A percentile compares a stretch with the other conserved stretches of the same genome.
Evolutionary conservation across 2,329 filamentous ascomycete genomes (phyloP).

Genomic region (Trichoderma sp.): DNA sequence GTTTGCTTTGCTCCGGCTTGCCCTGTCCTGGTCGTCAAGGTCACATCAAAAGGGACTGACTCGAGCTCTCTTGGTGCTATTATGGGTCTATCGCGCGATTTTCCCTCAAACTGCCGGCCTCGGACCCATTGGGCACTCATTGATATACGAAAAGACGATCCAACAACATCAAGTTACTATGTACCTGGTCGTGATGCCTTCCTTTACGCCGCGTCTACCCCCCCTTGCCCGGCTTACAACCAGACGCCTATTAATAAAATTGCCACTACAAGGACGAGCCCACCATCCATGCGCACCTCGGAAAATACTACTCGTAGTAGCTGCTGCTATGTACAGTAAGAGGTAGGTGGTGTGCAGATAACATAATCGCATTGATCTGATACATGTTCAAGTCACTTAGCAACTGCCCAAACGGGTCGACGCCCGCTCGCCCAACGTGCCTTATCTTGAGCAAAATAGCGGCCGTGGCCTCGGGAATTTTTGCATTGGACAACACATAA

Average conservation of each 20-base stretch:
- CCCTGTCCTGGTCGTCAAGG: not conserved
- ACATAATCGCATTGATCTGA: slow-evolving; percentile 1
- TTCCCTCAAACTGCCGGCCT: not conserved
- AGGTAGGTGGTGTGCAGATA: slow-evolving; percentile 1
- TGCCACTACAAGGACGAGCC: not conserved
- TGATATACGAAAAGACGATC: not conserved
- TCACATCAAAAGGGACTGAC: not conserved
- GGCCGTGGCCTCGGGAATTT: not conserved
- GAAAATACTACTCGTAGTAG: not conserved
- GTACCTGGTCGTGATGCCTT: not conserved
- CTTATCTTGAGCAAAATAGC: slow-evolving; percentile 6
- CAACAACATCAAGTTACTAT: not conserved
- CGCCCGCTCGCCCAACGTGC: not conserved
- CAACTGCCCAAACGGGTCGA: slow-evolving; percentile 17
- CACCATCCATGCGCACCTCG: not conserved
- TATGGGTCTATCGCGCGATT: not conserved
- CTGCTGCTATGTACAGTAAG: not conserved
- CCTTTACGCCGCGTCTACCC: not conserved
- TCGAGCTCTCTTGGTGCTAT: not conserved
- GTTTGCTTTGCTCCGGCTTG: not conserved
- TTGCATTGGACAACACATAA: slow-evolving; percentile 8
- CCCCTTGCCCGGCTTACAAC: not conserved
- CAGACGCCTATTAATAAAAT: not conserved
- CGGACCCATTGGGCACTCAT: not conserved
- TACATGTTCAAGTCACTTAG: not conserved